phyloP scores from a whole-genome alignment of 768 basidiomycete species.

The Leccinellum luteum region DNA sequence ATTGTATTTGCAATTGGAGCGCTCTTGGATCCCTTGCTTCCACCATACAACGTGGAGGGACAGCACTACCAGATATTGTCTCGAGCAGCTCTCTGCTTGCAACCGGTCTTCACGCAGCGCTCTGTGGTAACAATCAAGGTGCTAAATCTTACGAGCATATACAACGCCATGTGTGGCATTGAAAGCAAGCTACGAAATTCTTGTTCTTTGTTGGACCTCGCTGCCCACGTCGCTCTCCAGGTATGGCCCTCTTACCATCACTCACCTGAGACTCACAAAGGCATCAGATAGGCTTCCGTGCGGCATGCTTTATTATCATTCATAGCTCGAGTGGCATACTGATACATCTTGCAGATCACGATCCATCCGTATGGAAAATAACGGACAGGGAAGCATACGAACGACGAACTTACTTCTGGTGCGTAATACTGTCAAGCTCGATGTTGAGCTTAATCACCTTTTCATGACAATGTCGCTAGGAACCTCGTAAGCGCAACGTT shows the following conservation, averaged over 20 bases:
- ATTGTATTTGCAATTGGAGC: conserved; percentile 48
- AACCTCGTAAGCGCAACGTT: conserved; percentile 46
- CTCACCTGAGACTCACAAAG: not conserved
- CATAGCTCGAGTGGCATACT: not conserved
- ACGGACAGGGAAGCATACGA: conserved; percentile 50
- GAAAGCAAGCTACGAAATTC: conserved; percentile 49
- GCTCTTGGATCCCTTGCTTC: conserved; percentile 44
- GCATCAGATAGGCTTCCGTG: conserved; percentile 15
- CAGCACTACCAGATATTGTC: conserved; percentile 51
- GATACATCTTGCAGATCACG: conserved; percentile 37
- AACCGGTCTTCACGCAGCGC: conserved; percentile 41
- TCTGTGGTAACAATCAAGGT: conserved; percentile 49
- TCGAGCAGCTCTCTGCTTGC: conserved; percentile 45
- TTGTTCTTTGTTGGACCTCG: conserved; percentile 45
- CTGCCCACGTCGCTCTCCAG: conserved; percentile 46
- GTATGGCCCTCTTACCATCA: conserved; percentile 28
- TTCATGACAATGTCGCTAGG: not conserved
- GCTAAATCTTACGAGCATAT: conserved; percentile 52
- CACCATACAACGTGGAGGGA: conserved; percentile 49
- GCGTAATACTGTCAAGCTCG: not conserved
- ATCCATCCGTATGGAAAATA: conserved; percentile 52
- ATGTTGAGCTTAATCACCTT: not conserved
- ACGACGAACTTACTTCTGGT: conserved; percentile 54
- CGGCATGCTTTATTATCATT: conserved; percentile 1
- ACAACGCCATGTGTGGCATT: conserved; percentile 52